Evolutionary conservation across 495 filamentous ascomycete species (phyloP), one percentile per base, ranked within the genome.

Genomic region (Sporormia fimetaria): DNA sequence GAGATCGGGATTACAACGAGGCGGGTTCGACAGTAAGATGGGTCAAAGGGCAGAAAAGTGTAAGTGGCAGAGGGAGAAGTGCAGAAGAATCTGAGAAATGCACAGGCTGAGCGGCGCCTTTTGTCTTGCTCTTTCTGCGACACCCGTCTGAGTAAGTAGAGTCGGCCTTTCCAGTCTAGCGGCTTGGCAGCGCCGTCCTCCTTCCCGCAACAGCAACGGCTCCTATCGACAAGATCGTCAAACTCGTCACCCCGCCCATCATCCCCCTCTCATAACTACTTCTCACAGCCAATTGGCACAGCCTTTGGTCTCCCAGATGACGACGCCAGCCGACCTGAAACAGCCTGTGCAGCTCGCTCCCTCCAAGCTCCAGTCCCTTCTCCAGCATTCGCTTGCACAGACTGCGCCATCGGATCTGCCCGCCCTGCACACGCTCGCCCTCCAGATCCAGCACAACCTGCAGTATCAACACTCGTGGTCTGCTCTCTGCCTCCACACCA

Each of bases 381-480:
- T 51, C 34, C 17, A 14, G 21, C 35, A 40, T 17, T 16, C 26
- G 11, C 14, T 14, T 15, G 27, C 17, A 24, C 24, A 4, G 15
- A 33, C 46, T 3, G 6, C 11, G 3, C 8, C 1, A 6, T 12
- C 47, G 1, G 40, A 51, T 41, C 47, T 45, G 22, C 40, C 47
- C 16, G 38, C 25, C 33, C 35, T 48, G 21, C 54, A 61, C 42
- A 44, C 62, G 29, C 74, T 86, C 34, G 76, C 83, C 16, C 59
- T 71, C 21, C 73, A 81, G 47, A 71, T 92, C 49, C 67, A 76
- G 20, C 75, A 90, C 58, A 87, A 92, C 58, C 75, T 94, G 44
- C 75, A 77, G 55, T 69, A 88, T 60, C 81, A 94, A 56, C 87
- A 94, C 58, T 69, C 80, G 47, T 98, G 90, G 90, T 80, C 78